Percentiles rank a stretch among this genome's conserved stretches.
Evolutionary conservation across 169 alveolate species (phyloP).

Genomic region (Plasmodium knowlesi): DNA sequence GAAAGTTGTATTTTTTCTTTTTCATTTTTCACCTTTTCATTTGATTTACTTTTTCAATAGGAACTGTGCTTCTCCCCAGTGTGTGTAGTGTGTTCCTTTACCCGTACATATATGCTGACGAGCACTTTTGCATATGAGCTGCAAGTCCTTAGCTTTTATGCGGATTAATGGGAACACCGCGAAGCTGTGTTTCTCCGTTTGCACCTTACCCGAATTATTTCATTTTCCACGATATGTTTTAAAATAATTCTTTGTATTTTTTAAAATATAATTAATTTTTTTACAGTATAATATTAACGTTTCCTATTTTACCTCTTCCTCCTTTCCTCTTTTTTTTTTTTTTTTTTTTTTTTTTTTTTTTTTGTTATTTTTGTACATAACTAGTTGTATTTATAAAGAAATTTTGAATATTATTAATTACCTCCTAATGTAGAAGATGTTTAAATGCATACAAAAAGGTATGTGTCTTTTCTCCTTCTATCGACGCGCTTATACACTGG

Average conservation of each 20-base stretch:
- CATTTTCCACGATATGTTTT: background rate
- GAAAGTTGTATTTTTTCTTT: background rate
- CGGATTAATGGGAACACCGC: conserved; percentile 3
- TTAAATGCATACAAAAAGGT: background rate
- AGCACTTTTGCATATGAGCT: background rate
- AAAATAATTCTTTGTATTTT: background rate
- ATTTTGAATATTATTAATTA: background rate
- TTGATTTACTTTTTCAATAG: background rate
- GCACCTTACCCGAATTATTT: background rate
- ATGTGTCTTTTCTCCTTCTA: background rate
- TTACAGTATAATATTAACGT: background rate
- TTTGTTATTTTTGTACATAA: background rate
- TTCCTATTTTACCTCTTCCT: background rate
- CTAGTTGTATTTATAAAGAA: background rate
- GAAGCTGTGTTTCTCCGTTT: background rate
- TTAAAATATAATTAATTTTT: background rate
- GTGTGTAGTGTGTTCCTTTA: background rate
- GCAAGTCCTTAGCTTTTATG: background rate
- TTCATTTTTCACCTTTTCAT: background rate
- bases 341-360: background rate
- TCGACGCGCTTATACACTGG: background rate
- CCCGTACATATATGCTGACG: background rate
- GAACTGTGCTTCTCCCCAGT: background rate
- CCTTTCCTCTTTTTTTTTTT: too few relatives aligned
- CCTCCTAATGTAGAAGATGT: background rate